Conservation (phyloP, 139 green algal species). For the Dunaliella sp. region DNA sequence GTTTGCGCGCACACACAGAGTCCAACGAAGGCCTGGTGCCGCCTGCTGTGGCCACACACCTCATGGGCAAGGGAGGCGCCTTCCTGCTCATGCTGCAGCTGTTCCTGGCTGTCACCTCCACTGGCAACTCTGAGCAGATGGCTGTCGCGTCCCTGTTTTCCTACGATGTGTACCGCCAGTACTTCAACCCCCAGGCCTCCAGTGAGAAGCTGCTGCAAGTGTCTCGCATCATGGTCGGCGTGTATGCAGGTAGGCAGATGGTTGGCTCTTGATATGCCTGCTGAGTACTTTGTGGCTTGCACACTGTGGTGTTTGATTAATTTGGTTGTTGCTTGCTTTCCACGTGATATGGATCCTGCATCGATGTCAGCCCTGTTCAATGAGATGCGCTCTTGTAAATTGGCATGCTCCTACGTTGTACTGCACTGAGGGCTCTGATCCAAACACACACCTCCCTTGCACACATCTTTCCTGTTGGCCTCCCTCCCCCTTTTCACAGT, state of each 20-base stretch:
- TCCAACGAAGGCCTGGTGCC: slow-evolving; percentile 73
- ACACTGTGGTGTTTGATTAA: too few relatives aligned
- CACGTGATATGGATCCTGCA: too few relatives aligned
- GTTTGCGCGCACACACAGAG: neutral
- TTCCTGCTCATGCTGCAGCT: slow-evolving; percentile 79
- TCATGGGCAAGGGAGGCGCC: slow-evolving; percentile 82
- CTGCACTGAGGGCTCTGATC: too few relatives aligned
- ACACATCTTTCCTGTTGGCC: too few relatives aligned
- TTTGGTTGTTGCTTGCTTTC: too few relatives aligned
- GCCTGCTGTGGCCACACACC: slow-evolving; percentile 71
- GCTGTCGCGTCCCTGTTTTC: slow-evolving; percentile 81
- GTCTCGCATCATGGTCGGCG: slow-evolving; percentile 53
- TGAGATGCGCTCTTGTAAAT: too few relatives aligned
- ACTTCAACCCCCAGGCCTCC: slow-evolving; percentile 78
- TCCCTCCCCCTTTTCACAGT: too few relatives aligned
- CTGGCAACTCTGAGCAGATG: slow-evolving; percentile 86
- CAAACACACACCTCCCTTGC: too few relatives aligned
- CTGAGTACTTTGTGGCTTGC: too few relatives aligned
- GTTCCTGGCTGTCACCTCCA: slow-evolving; percentile 81
- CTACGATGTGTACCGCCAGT: slow-evolving; percentile 71
- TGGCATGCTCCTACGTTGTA: too few relatives aligned
- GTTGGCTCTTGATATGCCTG: too few relatives aligned
- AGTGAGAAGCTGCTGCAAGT: slow-evolving; percentile 68
- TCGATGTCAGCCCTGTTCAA: too few relatives aligned
- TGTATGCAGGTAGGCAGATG: slow-evolving; percentile 36